Conservation (phyloP, 2,329 filamentous ascomycete genomes). For the Bipolaris zeicola region DNA sequence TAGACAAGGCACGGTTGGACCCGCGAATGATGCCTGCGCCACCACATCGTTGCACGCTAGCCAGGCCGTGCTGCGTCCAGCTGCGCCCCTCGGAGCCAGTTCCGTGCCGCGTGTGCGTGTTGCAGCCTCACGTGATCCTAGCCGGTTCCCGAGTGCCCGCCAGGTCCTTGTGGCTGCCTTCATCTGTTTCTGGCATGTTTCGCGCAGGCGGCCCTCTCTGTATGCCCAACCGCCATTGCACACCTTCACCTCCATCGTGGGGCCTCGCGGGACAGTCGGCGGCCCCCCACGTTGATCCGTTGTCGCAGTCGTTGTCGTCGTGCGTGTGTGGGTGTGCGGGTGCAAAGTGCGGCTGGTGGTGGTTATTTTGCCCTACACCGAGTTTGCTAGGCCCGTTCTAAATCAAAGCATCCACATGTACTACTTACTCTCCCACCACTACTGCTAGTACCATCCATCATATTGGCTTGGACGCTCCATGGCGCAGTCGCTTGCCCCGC, state of each 20-base stretch:
- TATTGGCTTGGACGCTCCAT: slow-evolving; percentile 3
- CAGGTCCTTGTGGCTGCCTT: slow-evolving; percentile 1
- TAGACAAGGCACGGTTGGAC: slow-evolving; percentile 8
- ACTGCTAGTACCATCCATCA: neutral
- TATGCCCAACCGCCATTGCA: neutral
- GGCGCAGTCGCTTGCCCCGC: slow-evolving; percentile 7
- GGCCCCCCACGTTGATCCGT: slow-evolving; percentile 10
- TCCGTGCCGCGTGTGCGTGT: slow-evolving; percentile 5
- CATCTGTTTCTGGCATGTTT: slow-evolving; percentile 9
- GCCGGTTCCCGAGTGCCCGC: slow-evolving; percentile 8
- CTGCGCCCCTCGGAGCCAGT: neutral
- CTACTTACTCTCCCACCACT: too few relatives aligned
- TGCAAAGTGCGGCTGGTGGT: neutral
- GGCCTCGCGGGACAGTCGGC: slow-evolving; percentile 5
- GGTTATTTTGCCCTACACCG: neutral
- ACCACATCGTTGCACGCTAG: neutral
- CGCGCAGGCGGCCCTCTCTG: neutral
- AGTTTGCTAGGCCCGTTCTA: neutral
- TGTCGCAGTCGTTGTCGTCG: neutral
- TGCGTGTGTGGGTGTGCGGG: neutral
- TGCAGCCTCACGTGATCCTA: slow-evolving; percentile 4
- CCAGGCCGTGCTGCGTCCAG: slow-evolving; percentile 2
- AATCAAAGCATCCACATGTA: neutral
- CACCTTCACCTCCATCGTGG: neutral
- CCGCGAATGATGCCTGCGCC: slow-evolving; percentile 12